Evolutionary conservation across 2,329 filamentous ascomycete species (phyloP).

Genomic region (Sporothrix pallida): DNA sequence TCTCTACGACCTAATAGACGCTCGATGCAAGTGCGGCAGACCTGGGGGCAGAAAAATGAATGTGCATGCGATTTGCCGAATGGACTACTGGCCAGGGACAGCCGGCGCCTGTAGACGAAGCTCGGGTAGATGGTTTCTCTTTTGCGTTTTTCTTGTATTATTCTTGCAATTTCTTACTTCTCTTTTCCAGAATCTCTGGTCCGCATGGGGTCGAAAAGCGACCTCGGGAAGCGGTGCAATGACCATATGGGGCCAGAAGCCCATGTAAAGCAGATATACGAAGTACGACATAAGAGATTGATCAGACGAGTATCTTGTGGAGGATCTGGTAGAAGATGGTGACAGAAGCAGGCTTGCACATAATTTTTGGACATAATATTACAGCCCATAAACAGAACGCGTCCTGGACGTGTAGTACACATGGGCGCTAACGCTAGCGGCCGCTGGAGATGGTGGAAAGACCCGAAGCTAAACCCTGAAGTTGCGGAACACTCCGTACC

Average conservation of each 20-base stretch:
- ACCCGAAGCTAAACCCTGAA: constrained; percentile 12
- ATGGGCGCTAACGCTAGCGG: constrained; percentile 30
- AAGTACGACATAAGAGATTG: no score
- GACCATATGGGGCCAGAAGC: background rate
- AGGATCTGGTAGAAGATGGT: no score
- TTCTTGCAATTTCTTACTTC: no score
- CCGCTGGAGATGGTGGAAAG: background rate
- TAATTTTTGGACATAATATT: no score
- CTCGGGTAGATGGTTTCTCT: background rate
- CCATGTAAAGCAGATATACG: no score
- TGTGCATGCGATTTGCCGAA: background rate
- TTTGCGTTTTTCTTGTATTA: background rate
- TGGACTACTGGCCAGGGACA: background rate
- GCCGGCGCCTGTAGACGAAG: background rate
- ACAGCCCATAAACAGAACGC: background rate
- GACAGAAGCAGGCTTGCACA: no score
- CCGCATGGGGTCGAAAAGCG: constrained; percentile 9
- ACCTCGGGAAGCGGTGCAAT: background rate
- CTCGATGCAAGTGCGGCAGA: constrained; percentile 11
- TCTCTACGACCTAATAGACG: background rate
- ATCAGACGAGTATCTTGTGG: no score
- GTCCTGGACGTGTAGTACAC: background rate
- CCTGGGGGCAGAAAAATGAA: constrained; percentile 7
- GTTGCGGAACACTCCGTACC: constrained; percentile 7
- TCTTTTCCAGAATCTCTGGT: background rate